Evolutionary conservation across 139 green algal genomes (phyloP), one percentile per base, ranked within the genome.

Genomic region (Haematococcus lacustris): DNA sequence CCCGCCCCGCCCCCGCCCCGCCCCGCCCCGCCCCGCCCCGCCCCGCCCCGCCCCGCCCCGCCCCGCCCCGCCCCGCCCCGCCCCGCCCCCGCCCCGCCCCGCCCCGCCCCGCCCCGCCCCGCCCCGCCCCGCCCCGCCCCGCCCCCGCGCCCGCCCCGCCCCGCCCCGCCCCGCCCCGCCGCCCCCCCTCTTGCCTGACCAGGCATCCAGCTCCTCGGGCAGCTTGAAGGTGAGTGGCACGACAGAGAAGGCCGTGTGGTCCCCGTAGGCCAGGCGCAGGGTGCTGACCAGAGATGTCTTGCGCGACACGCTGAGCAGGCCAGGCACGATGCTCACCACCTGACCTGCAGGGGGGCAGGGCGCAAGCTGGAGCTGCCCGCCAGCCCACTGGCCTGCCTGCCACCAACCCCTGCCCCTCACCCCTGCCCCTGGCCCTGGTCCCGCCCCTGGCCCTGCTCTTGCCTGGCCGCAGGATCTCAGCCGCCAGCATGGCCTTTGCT

Each of bases 401-500:
- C n/a, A n/a, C n/a, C n/a, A n/a, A n/a, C n/a, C n/a, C n/a, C n/a
- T n/a, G n/a, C n/a, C n/a, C n/a, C n/a, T n/a, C n/a, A n/a, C n/a
- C n/a, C n/a, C n/a, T n/a, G n/a, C n/a, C n/a, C n/a, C n/a, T n/a
- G n/a, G n/a, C n/a, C n/a, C n/a, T n/a, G n/a, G n/a, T n/a, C n/a
- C n/a, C n/a, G n/a, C n/a, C n/a, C n/a, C n/a, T n/a, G n/a, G 53
- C 21, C 53, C 13, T 64, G 53, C 53, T 53, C 60, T n/a, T 26
- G 73, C 76, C 76, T 41, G 67, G 65, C 30, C 76, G 47, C 57
- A 82, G 40, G 26, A 81, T 47, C 71, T 89, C 80, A 23, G 79
- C 81, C 13, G 84, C 81, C 62, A 85, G 77, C 73, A 85, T 84
- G 21, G 81, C 84, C 75, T 86, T 87, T 37, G 81, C 78, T 28